phyloP scores from a whole-genome alignment of 306 rosid genomes.

The Quercus cerris region DNA sequence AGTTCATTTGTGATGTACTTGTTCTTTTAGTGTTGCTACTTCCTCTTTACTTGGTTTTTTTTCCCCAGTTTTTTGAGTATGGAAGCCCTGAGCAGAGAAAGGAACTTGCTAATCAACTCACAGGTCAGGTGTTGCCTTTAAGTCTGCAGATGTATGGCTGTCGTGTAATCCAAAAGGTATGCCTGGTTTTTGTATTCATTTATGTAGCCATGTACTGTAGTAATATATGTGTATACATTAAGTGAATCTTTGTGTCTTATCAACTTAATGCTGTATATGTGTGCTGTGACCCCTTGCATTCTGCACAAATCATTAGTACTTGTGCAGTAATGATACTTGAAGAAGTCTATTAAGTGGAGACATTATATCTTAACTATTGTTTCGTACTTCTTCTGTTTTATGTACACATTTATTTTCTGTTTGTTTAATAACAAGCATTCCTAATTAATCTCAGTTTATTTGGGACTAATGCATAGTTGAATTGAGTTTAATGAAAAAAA shows the following conservation, averaged over 20 bases:
- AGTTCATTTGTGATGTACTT: background rate
- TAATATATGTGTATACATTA: background rate
- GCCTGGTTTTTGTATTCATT: background rate
- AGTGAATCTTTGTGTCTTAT: background rate
- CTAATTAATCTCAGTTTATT: too few species aligned
- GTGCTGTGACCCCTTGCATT: background rate
- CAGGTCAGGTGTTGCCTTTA: slow-evolving; percentile 46
- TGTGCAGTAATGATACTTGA: too few species aligned
- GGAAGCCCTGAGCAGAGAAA: slow-evolving; percentile 40
- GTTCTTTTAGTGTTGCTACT: background rate
- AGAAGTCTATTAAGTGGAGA: background rate
- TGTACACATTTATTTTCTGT: too few species aligned
- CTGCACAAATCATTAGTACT: background rate
- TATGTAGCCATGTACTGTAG: background rate
- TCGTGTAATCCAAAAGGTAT: slow-evolving; percentile 53
- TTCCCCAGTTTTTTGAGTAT: slow-evolving; percentile 45
- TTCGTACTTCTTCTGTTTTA: background rate
- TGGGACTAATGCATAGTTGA: too few species aligned
- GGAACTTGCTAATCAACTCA: slow-evolving; percentile 35
- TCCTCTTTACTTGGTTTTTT: background rate
- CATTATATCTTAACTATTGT: background rate
- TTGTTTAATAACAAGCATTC: background rate
- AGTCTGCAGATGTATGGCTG: slow-evolving; percentile 62
- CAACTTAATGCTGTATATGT: slow-evolving; percentile 1
- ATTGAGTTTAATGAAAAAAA: too few species aligned